Base-by-base conservation (phyloP, 1,284 basidiomycete genomes). In the Naganishia albida region DNA sequence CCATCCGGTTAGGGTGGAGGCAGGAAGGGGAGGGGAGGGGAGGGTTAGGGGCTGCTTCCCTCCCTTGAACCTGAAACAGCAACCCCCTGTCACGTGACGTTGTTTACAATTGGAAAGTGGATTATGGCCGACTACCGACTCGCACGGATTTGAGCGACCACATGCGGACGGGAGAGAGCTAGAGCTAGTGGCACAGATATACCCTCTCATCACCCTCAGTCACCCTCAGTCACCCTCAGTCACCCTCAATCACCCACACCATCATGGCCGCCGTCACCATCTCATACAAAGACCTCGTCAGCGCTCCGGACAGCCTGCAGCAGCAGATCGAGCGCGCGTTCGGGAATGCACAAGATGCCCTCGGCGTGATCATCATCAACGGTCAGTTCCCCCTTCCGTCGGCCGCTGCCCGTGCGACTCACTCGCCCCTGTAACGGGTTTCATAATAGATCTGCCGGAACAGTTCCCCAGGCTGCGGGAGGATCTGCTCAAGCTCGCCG, bases 321-420 rank as follows among this genome's bases (percentile, higher is more conserved):
- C 71, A 80, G 40, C 83, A 86, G 15, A 70, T 79, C 87, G 86
- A 88, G 70, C 38, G 67, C 68, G 91, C 90, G 1, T 92, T 94
- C 72, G 92, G 91, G 25, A 89, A 88, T 3, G 81, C 85, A 67
- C 83, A 87, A 12, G 83, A 86, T 65, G 88, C 85, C 62, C 80
- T 94, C 49, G 91, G 91, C 4, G 87, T 93, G 65, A 83, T 94
- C 66, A 77, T 94, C 51, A 83, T 94, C 66, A 84, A 85, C 52
- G 76, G 79, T 77, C 53, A 51, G 73, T 70, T 7, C 10, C 34
- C 34, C 34, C 34, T 34, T 34, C 6, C 34, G 34, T 10, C 34
- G 4, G 28, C 25, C 16, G 18, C 26, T 28, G 23, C 50, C 30
- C 28, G 18, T 60, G 39, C 60, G 54, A 2, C 18, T 40, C 28